Percentiles rank a stretch among this genome's conserved stretches.
These are phyloP conservation scores for Prinsepia uniflora DNA, from an alignment of 306 rosid species.

Conservation along the genomic window DNA sequence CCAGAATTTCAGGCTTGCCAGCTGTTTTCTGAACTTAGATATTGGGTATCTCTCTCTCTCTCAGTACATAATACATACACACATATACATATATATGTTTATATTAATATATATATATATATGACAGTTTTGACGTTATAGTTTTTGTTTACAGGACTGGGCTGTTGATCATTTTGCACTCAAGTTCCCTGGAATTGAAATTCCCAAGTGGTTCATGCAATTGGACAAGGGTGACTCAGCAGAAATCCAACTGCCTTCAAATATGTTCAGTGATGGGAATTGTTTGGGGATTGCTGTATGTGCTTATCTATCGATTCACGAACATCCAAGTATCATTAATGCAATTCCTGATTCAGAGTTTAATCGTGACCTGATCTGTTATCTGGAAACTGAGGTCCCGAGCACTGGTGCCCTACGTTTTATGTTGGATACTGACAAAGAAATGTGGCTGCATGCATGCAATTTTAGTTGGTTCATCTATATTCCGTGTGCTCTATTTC, in stretches of 20 bases:
- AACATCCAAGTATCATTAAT: neutral
- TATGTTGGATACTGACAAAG: neutral
- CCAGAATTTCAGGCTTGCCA: neutral
- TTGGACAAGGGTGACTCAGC: neutral
- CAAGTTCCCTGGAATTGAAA: neutral
- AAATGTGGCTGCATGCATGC: neutral
- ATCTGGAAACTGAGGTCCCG: neutral
- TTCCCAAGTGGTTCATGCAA: neutral
- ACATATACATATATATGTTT: too few species aligned
- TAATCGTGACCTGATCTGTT: neutral
- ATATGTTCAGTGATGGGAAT: neutral
- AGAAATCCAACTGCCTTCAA: conserved; percentile 1
- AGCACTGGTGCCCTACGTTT: neutral
- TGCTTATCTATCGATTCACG: neutral
- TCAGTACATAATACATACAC: neutral
- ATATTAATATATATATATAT: too few species aligned
- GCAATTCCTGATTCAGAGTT: neutral
- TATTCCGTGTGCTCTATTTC: neutral
- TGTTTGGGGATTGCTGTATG: conserved; percentile 14
- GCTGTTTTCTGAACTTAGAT: neutral
- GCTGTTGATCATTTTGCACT: neutral
- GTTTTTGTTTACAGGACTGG: neutral
- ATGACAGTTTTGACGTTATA: too few species aligned
- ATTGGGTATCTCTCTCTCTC: conserved; percentile 2
- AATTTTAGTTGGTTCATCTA: neutral